Evolutionary conservation across 495 filamentous ascomycete species (phyloP).

Genomic region (Stereocaulon alpinum): DNA sequence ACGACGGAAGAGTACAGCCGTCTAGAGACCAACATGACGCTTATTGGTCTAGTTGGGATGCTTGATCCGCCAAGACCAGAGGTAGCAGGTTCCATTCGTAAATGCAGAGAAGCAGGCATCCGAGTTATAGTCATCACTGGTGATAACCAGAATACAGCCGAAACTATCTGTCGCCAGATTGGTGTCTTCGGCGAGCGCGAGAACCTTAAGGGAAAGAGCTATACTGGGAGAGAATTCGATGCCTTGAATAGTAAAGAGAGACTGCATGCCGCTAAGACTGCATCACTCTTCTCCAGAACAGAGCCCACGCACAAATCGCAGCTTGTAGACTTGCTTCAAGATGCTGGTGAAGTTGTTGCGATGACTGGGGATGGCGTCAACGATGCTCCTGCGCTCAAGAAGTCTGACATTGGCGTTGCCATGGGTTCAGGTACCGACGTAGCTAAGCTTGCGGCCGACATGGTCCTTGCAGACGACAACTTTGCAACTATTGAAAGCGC

Average conservation of each 20-base stretch:
- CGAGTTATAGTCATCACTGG: conserved; percentile 97
- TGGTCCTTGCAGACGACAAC: conserved; percentile 98
- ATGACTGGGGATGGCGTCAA: conserved; percentile 99
- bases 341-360: conserved; percentile 86
- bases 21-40: conserved; percentile 86
- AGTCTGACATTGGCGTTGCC: conserved; percentile 95
- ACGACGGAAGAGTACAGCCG: conserved; percentile 73
- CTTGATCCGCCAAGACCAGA: conserved; percentile 95
- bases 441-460: conserved; percentile 91
- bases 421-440: conserved; percentile 99
- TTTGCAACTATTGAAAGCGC: conserved; percentile 96
- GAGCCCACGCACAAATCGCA: conserved; percentile 93
- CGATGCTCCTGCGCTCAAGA: conserved; percentile 96
- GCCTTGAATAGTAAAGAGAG: conserved; percentile 68
- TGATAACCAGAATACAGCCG: conserved; percentile 94
- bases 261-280: conserved; percentile 69
- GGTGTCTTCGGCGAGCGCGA: conserved; percentile 81
- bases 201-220: conserved; percentile 84
- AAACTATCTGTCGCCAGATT: conserved; percentile 94
- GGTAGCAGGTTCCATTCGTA: conserved; percentile 72
- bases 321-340: conserved; percentile 92
- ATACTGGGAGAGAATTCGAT: conserved; percentile 91
- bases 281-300: conserved; percentile 91
- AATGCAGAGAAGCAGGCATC: conserved; percentile 88
- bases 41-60: conserved; percentile 92